Evolutionary conservation across 2,329 filamentous ascomycete genomes (phyloP).

Genomic region (Fusarium sp.): DNA sequence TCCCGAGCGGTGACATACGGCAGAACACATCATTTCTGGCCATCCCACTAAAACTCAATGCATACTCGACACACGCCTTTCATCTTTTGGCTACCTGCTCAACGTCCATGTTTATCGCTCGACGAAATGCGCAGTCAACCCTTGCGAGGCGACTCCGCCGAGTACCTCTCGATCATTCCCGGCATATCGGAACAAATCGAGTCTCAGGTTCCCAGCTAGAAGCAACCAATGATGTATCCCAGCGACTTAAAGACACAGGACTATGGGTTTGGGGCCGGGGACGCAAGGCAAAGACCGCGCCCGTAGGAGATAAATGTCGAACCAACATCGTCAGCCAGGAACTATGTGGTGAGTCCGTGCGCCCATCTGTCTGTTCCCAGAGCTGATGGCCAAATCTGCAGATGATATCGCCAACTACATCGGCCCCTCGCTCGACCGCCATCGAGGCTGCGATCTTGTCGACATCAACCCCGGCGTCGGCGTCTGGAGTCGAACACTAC

Average conservation of each 20-base stretch:
- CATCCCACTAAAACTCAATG: not conserved
- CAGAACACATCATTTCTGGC: conserved; percentile 25
- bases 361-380: not conserved
- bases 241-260: conserved; percentile 40
- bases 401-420: conserved; percentile 77
- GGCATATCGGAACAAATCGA: not conserved
- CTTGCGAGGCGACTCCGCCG: conserved; percentile 23
- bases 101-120: conserved; percentile 32
- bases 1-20: no score
- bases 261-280: conserved; percentile 40
- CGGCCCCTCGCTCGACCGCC: conserved; percentile 71
- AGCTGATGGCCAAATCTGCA: conserved; percentile 40
- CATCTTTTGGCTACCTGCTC: not conserved
- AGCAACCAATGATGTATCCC: conserved; percentile 19
- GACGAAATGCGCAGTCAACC: conserved; percentile 24
- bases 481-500: conserved; percentile 79
- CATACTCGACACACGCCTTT: not conserved
- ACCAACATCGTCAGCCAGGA: conserved; percentile 63
- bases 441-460: conserved; percentile 83
- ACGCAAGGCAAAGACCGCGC: conserved; percentile 12
- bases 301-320: conserved; percentile 48
- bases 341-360: conserved; percentile 55
- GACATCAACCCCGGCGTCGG: conserved; percentile 86
- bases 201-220: conserved; percentile 8
- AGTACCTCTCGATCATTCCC: not conserved